Percentiles rank a stretch among this genome's conserved stretches.
phyloP scores from a whole-genome alignment of 2,329 filamentous ascomycete species.

The Aspergillus sp. region DNA sequence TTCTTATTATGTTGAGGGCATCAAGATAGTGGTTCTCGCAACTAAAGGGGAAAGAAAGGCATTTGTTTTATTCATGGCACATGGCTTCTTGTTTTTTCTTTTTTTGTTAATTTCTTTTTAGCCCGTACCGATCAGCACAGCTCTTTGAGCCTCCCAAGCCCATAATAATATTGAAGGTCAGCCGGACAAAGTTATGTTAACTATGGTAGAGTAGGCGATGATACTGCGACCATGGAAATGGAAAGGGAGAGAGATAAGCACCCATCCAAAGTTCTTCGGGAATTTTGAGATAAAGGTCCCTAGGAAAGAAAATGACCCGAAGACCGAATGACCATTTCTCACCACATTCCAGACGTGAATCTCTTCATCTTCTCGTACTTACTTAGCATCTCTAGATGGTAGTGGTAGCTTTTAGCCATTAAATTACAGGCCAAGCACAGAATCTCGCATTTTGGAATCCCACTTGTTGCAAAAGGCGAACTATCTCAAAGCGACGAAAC shows the following conservation, averaged over 20 bases:
- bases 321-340: neutral
- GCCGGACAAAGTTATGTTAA: neutral
- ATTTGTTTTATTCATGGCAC: conserved; percentile 5
- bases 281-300: neutral
- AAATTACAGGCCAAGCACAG: neutral
- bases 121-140: neutral
- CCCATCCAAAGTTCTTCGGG: too few relatives aligned
- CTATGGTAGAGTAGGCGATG: neutral
- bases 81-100: neutral
- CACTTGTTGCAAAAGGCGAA: neutral
- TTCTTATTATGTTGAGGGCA: neutral
- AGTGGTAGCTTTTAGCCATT: neutral
- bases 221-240: too few relatives aligned
- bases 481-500: neutral
- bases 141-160: neutral
- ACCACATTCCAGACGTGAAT: neutral
- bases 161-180: neutral
- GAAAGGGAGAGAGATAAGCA: too few relatives aligned
- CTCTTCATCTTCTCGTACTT: neutral
- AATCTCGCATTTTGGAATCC: neutral
- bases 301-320: neutral
- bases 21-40: neutral
- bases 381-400: neutral
- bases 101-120: too few relatives aligned
- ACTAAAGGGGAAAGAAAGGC: too few relatives aligned